Evolutionary conservation across 2,329 filamentous ascomycete species (phyloP).

Genomic region (Colletotrichum echinochloae): DNA sequence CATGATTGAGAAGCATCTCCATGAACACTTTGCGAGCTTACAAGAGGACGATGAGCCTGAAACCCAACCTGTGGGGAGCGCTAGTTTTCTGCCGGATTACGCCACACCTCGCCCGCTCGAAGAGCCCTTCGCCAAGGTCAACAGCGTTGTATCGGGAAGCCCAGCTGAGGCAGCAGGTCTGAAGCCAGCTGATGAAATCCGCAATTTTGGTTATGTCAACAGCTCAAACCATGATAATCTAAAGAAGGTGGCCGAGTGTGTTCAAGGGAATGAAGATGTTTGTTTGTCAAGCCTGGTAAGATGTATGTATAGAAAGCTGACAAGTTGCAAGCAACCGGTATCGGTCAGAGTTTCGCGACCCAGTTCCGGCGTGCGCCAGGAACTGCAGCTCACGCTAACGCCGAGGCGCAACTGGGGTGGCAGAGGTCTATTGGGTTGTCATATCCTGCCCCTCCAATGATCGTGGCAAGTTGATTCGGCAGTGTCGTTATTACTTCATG

Average conservation of each 20-base stretch:
- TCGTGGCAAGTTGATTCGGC: conserved; percentile 2
- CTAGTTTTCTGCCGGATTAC: background rate
- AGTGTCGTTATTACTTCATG: too few species aligned
- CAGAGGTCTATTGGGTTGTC: conserved; percentile 88
- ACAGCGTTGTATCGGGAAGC: conserved; percentile 80
- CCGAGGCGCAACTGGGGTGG: conserved; percentile 91
- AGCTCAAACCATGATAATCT: conserved; percentile 88
- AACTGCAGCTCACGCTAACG: conserved; percentile 78
- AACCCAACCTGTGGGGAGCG: background rate
- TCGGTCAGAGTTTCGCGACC: conserved; percentile 74
- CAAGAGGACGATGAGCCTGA: conserved; percentile 60
- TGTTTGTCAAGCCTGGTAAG: conserved; percentile 52
- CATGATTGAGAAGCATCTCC: conserved; percentile 85
- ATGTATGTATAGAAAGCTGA: conserved; percentile 43
- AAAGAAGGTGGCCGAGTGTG: conserved; percentile 86
- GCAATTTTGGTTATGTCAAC: conserved; percentile 87
- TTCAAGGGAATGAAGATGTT: conserved; percentile 91
- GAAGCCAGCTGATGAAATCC: conserved; percentile 82
- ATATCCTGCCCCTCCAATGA: conserved; percentile 81
- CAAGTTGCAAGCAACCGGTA: conserved; percentile 69
- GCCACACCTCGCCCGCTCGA: conserved; percentile 51
- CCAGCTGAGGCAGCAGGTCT: conserved; percentile 88
- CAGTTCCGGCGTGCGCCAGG: conserved; percentile 57
- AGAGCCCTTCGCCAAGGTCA: conserved; percentile 86
- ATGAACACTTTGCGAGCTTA: conserved; percentile 86